phyloP scores from a whole-genome alignment of 73 alveolate species.

The Uronychia binucleata region DNA sequence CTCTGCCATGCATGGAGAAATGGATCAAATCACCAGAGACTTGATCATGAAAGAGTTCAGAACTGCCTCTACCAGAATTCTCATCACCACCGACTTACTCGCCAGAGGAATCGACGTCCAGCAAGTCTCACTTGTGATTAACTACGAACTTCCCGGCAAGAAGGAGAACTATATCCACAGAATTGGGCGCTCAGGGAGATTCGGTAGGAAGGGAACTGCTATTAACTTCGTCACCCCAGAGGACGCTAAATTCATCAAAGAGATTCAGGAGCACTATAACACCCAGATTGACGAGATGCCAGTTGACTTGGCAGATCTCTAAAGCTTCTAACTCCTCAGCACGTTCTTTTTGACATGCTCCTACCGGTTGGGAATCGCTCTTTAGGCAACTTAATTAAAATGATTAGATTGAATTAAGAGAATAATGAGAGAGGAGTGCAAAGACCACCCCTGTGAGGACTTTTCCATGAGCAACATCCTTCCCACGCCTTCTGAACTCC shows the following conservation, averaged over 20 bases:
- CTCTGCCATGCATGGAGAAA: constrained; percentile 91
- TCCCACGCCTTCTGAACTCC: no score
- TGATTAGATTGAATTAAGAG: no score
- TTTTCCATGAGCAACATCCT: no score
- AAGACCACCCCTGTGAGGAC: no score
- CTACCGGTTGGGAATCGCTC: no score
- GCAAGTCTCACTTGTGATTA: constrained; percentile 92
- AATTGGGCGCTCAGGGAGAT: constrained; percentile 99
- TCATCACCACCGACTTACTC: constrained; percentile 90
- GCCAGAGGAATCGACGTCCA: constrained; percentile 97
- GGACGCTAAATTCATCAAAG: constrained; percentile 63
- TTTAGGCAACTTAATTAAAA: no score
- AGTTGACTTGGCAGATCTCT: constrained; percentile 38
- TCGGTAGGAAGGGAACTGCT: constrained; percentile 91
- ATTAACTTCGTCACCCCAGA: constrained; percentile 63
- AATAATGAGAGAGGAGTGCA: no score
- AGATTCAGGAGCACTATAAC: constrained; percentile 58
- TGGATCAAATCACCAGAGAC: constrained; percentile 91
- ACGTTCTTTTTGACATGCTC: no score
- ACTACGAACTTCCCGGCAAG: constrained; percentile 89
- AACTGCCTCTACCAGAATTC: constrained; percentile 92
- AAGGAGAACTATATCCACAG: constrained; percentile 92
- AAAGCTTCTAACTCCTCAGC: constrained; percentile 13
- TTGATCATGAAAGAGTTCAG: constrained; percentile 91
- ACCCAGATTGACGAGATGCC: constrained; percentile 65